Conservation (phyloP, 805 yeast species). For the Cyberlindnera mississippiensis region DNA sequence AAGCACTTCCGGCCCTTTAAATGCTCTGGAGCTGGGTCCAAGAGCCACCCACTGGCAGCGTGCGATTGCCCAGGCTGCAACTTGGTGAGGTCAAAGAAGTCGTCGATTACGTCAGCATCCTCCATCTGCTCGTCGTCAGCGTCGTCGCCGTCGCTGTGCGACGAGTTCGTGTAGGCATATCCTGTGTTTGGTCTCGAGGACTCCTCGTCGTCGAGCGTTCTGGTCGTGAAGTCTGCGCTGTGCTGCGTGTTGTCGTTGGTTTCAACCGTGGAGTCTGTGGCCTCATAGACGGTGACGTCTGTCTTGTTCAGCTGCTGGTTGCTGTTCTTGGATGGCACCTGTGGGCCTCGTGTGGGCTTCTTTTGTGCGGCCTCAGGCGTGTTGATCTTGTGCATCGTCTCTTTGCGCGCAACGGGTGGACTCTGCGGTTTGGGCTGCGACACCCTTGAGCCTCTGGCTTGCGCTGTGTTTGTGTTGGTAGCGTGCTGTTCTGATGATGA, state of each 20-base stretch:
- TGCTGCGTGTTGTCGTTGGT: conserved; percentile 5
- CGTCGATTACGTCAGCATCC: conserved; percentile 29
- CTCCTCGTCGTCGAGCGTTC: conserved; percentile 7
- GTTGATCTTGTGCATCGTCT: not conserved
- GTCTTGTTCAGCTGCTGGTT: conserved; percentile 14
- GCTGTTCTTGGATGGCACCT: not conserved
- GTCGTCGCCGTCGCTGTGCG: conserved; percentile 18
- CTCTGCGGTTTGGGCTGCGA: not conserved
- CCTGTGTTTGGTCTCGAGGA: conserved; percentile 1
- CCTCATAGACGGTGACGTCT: conserved; percentile 28
- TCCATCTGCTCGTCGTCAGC: conserved; percentile 26
- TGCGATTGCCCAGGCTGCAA: conserved; percentile 71
- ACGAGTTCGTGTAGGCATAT: conserved; percentile 9
- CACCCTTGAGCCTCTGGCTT: not conserved
- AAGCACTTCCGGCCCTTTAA: conserved; percentile 75
- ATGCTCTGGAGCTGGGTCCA: conserved; percentile 49
- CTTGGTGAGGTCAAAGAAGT: conserved; percentile 53
- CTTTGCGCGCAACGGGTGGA: not conserved
- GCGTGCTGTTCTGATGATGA: not conserved
- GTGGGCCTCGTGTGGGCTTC: not conserved
- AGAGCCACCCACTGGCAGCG: conserved; percentile 60
- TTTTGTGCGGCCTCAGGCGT: not conserved
- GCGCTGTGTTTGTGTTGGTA: not conserved
- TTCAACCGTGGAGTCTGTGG: conserved; percentile 25
- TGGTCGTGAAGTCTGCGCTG: conserved; percentile 6